Base-by-base conservation (phyloP, 495 filamentous ascomycete species). In the Penicillium ucsense region DNA sequence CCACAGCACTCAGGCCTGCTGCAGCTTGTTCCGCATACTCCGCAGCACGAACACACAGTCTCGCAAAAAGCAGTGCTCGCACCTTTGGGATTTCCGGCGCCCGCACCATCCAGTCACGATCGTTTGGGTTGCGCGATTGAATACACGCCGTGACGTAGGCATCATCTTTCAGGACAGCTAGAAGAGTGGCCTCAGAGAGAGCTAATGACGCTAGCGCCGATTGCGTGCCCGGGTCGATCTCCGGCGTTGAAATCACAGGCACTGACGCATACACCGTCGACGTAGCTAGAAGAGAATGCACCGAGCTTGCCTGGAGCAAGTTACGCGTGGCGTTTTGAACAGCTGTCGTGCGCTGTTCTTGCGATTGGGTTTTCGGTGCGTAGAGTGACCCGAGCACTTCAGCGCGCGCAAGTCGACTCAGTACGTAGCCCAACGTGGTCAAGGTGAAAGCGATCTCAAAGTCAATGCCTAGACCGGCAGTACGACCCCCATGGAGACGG, bases 21-120 rank as follows among this genome's bases (percentile, higher is more conserved):
- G 62, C 63, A 30, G 77, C 73, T 47, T 72, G 76, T 34, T 70
- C 74, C 1, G 67, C 68, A 55, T 82, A 75, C 50, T 77, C 78
- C 1, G 74, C 75, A 3, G 71, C 70, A 4, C 70, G 85, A n/a
- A 97, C 73, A 62, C 90, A 98, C 9, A 97, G 67, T 5, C 91
- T 71, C 2, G 88, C 88, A 53, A 92, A 94, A 4, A 97, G 70
- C 56, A 90, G 79, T 0, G 88, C 91, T 20, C 89, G 79, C 12
- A 96, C 88, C 56, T 88, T 89, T 28, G 88, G 87, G 29, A 95
- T 86, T 43, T 86, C 81, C 8, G 89, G 87, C 1, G 85, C 76
- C 56, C 83, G 84, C 54, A 89, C 86, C 88, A 95, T 94, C 89
- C 89, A 95, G 53, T 94, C 89, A 33, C 76, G 84, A 62, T 89